Evolutionary conservation across 1,284 basidiomycete species (phyloP), one percentile per base, ranked within the genome.

Genomic region (Austroboletus niveus): DNA sequence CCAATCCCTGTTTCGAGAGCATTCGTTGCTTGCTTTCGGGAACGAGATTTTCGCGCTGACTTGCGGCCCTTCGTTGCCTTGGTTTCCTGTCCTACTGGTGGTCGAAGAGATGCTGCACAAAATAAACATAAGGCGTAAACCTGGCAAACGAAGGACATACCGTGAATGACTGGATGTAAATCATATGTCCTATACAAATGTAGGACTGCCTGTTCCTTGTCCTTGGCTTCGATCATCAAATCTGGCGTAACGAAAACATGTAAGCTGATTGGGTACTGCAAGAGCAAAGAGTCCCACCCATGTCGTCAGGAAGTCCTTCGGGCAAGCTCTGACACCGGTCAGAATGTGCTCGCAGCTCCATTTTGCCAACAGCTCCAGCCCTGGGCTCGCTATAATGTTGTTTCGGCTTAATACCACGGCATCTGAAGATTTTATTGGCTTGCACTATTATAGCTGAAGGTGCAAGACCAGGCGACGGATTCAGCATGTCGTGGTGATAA

Each of bases 161-260:
- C 84, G 58, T 85, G 74, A 20, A 78, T 78, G 29, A 92, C 87
- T 11, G 82, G 78, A 47, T 83, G 73, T 8, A 95, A 69, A 42
- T 73, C 74, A 63, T 96, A 95, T 42, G 91, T 84, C 55, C 92
- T 72, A 64, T 91, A 86, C 38, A 96, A 67, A 57, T 95, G 84
- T 49, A 97, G 79, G 8, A 97, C 93, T 8, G 92, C 93, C 67
- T 96, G 94, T 69, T 96, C 94, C 72, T 94, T 93, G 68, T 92
- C 89, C 68, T 94, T 92, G 8, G 89, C 89, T 72, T 97, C 94
- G 56, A 97, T 92, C 93, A 96, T 96, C 57, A 96, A 67, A 69
- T 96, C 92, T 83, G 15, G 55, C 22, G 29, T 29, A 24, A 14
- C 3, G 38, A 34, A 4, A 39, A 52, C 32, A 51, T 47, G 31